Conservation (phyloP, 768 basidiomycete species). For the Termitomyces sp. region DNA sequence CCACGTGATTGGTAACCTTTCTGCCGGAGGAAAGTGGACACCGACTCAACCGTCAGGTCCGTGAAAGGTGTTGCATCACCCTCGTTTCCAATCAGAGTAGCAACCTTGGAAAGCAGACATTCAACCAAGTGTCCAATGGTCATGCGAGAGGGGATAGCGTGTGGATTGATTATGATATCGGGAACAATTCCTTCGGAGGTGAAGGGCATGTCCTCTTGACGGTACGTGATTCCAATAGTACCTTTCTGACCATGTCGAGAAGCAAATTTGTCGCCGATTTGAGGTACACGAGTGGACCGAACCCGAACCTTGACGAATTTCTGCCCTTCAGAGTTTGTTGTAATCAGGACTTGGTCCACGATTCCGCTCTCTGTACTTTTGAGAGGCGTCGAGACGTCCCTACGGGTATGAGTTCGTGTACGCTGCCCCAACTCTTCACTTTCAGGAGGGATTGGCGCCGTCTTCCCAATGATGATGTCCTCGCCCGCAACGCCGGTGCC, state of each 20-base stretch:
- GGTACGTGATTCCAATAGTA: conserved; percentile 98
- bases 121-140: conserved; percentile 99
- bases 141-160: conserved; percentile 99
- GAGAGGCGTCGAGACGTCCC: conserved; percentile 95
- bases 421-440: conserved; percentile 97
- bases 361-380: conserved; percentile 98
- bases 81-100: conserved; percentile 93
- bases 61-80: conserved; percentile 99
- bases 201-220: conserved; percentile 99
- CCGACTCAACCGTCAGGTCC: conserved; percentile 94
- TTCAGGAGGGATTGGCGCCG: conserved; percentile 93
- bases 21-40: conserved; percentile 85
- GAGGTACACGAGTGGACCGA: conserved; percentile 92
- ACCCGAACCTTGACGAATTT: conserved; percentile 99
- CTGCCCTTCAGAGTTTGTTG: conserved; percentile 92
- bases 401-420: conserved; percentile 86
- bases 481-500: conserved; percentile 94
- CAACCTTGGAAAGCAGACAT: conserved; percentile 93
- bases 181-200: conserved; percentile 95
- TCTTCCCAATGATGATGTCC: conserved; percentile 99
- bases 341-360: conserved; percentile 95
- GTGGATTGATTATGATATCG: conserved; percentile 97
- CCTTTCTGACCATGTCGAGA: conserved; percentile 99
- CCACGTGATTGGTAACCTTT: conserved; percentile 97
- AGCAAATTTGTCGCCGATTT: conserved; percentile 99